Conservation (phyloP, 2,329 filamentous ascomycete species). For the Cladosporium cucumerinum region DNA sequence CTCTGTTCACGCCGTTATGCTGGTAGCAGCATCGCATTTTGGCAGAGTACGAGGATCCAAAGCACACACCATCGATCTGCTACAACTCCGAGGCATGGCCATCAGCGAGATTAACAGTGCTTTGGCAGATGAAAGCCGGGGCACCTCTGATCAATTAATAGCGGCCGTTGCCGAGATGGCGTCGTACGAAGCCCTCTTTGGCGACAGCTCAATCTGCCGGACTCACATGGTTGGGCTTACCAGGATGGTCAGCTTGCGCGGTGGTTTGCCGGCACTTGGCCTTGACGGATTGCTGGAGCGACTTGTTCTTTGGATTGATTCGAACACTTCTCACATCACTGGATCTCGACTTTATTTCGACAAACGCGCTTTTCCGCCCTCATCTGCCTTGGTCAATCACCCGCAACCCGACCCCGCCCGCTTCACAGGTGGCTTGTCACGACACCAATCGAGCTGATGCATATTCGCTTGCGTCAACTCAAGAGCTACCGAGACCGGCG, state of each 20-base stretch:
- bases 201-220: slow-evolving; percentile 41
- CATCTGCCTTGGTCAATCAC: slow-evolving; percentile 14
- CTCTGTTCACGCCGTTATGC: slow-evolving; percentile 41
- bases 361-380: slow-evolving; percentile 22
- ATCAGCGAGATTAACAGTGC: slow-evolving; percentile 44
- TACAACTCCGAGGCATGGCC: slow-evolving; percentile 45
- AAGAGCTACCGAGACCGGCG: background rate
- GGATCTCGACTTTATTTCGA: slow-evolving; percentile 30
- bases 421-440: slow-evolving; percentile 19
- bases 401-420: slow-evolving; percentile 22
- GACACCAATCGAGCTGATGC: background rate
- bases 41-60: slow-evolving; percentile 31
- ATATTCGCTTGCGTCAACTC: background rate
- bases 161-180: slow-evolving; percentile 52
- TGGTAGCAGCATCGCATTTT: slow-evolving; percentile 43
- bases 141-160: slow-evolving; percentile 43
- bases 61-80: slow-evolving; percentile 37
- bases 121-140: slow-evolving; percentile 32
- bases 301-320: slow-evolving; percentile 50
- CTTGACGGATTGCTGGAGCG: slow-evolving; percentile 46
- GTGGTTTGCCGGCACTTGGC: slow-evolving; percentile 44
- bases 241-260: slow-evolving; percentile 44
- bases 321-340: slow-evolving; percentile 29
- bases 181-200: slow-evolving; percentile 52
- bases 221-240: slow-evolving; percentile 49